phyloP scores from a whole-genome alignment of 345 rosid genomes.

The Rubroshorea leprosula region DNA sequence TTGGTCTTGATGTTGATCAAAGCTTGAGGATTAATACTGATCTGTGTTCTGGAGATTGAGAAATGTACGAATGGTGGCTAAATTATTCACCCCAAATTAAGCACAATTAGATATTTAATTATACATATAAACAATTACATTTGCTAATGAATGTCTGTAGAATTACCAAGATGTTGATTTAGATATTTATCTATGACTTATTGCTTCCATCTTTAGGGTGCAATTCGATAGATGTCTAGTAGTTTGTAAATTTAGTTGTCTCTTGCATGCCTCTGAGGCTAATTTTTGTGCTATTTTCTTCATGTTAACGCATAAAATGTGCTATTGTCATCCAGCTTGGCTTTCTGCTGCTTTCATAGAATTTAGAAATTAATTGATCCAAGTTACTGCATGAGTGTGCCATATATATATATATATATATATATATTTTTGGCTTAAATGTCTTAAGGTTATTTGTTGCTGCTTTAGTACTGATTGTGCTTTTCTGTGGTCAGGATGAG shows the following conservation, averaged over 20 bases:
- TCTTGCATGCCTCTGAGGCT: no score
- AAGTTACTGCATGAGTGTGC: background rate
- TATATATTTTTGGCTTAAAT: no score
- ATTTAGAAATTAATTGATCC: background rate
- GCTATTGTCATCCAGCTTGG: background rate
- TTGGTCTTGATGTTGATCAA: background rate
- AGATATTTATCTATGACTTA: background rate
- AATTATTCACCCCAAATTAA: background rate
- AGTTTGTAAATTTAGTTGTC: no score
- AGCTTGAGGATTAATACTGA: background rate
- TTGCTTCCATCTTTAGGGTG: background rate
- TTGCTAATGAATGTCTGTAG: background rate
- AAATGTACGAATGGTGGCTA: background rate
- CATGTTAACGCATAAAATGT: no score
- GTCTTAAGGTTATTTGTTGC: background rate
- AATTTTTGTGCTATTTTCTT: no score
- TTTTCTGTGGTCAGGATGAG: slow-evolving; percentile 65
- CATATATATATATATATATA: background rate
- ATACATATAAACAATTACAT: no score
- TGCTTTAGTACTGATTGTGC: slow-evolving; percentile 17
- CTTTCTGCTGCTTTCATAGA: background rate
- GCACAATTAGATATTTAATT: background rate
- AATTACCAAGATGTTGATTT: background rate
- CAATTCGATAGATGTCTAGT: background rate
- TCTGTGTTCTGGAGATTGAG: background rate